Evolutionary conservation across 306 rosid genomes (phyloP).

Genomic region (Cotoneaster glaucophyllus): DNA sequence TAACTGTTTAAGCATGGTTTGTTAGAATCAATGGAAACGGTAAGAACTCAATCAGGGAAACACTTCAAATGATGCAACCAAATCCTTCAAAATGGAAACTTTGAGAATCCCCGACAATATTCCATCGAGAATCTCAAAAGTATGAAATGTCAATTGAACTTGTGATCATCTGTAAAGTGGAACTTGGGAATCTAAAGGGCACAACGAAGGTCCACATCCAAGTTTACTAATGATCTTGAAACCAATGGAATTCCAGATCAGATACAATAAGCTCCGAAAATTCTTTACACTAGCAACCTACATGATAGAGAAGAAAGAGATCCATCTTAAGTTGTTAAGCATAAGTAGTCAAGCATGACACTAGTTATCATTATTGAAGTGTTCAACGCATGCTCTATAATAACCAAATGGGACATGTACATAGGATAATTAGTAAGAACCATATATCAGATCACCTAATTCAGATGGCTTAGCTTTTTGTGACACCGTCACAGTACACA

Average conservation of each 20-base stretch:
- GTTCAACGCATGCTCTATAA: background rate
- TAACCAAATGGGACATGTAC: background rate
- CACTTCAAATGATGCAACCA: background rate
- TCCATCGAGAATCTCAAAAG: background rate
- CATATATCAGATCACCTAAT: background rate
- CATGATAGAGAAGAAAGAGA: background rate
- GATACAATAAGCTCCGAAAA: background rate
- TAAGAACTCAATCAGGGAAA: background rate
- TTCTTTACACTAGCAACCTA: background rate
- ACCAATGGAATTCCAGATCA: background rate
- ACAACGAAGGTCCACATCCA: background rate
- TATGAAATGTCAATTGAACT: background rate
- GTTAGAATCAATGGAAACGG: background rate
- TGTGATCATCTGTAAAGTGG: background rate
- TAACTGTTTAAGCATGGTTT: background rate
- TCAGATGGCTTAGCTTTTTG: background rate
- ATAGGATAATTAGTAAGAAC: background rate
- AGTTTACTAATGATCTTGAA: background rate
- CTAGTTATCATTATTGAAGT: background rate
- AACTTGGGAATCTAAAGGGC: background rate
- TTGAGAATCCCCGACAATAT: background rate
- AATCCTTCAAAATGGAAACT: slow-evolving; percentile 3
- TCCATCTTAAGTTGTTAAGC: background rate
- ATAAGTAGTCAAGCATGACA: slow-evolving; percentile 2
- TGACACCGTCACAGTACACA: background rate